Base-by-base conservation (phyloP, 1,139 yeast species). In the Candida mesenterica region DNA sequence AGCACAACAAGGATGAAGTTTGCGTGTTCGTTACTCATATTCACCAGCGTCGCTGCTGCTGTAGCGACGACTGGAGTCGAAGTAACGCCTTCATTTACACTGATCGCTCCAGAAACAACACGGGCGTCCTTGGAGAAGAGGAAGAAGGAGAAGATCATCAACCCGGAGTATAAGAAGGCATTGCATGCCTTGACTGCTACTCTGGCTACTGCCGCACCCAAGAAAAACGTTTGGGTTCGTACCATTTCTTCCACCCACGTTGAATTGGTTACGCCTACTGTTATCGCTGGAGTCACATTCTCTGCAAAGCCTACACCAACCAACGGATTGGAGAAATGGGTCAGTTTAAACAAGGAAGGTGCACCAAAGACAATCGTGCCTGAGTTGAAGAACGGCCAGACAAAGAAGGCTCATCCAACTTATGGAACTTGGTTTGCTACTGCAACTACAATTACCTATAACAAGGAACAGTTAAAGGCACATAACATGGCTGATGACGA, bases 281-380 rank as follows among this genome's bases (percentile, higher is more conserved):
- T 86, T 25, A 75, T 87, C 50, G 87, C 77, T 20, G 92, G 92
- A 15, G 86, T 88, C 34, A 85, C 95, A 0, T 82, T 88, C 53
- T 75, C 79, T 39, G 87, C 82, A 9, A 77, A 79, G 50, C 95
- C 95, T 1, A 77, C 86, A 0, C 59, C 61, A 6, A 76, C 82
- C 7, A 77, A 86, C 15, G 86, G 86, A 10, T 70, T 85, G 41
- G 78, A 79, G 44, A 85, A 84, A n/a, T 88, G 96, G 96, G 68
- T 88, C 32, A 74, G 87, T 2, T 67, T 88, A 50, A 73, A 87
- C 38, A 80, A 82, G 43, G 77, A 82, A 41, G 96, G 96, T 6
- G 58, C 72, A n/a, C 94, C 96, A 36, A 80, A 82, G 56, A 86
- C 95, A 0, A 77, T 87, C 34, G 68, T 61, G 32, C 96, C 96